A percentile compares a stretch with the other conserved stretches of the same genome.
Conservation (phyloP, 768 basidiomycete genomes). For the Trametes cinnabarina region DNA sequence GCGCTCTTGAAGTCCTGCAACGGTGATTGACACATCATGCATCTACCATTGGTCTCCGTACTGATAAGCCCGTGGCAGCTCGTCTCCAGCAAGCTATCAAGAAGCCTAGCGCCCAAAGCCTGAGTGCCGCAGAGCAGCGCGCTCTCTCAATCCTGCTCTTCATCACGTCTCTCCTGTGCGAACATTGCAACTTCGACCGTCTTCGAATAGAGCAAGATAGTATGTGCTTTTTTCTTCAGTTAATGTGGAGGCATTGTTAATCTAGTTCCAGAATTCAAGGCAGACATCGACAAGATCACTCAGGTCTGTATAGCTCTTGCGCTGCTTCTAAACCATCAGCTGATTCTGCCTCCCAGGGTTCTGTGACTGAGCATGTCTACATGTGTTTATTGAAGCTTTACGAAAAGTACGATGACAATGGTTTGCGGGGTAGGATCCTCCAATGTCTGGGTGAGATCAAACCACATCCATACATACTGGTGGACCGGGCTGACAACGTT, state of each 20-base stretch:
- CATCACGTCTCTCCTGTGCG: conserved; percentile 81
- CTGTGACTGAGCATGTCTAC: conserved; percentile 85
- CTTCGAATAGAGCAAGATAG: conserved; percentile 61
- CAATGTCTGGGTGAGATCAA: conserved; percentile 87
- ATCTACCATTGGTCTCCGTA: too few species aligned
- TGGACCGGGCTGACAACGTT: neutral
- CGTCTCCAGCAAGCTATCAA: conserved; percentile 60
- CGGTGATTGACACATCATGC: conserved; percentile 44
- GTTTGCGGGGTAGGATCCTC: conserved; percentile 68
- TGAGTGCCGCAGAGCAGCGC: conserved; percentile 49
- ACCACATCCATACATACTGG: neutral
- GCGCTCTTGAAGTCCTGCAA: conserved; percentile 85
- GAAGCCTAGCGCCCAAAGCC: conserved; percentile 39
- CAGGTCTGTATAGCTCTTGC: conserved; percentile 36
- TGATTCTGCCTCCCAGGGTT: conserved; percentile 40
- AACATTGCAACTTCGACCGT: conserved; percentile 85
- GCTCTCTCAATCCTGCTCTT: conserved; percentile 71
- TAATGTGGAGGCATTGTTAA: neutral
- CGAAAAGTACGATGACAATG: conserved; percentile 55
- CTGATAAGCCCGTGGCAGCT: conserved; percentile 33
- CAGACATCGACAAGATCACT: conserved; percentile 58
- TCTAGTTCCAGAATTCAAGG: conserved; percentile 44
- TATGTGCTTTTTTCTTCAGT: conserved; percentile 34
- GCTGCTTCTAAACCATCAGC: neutral
- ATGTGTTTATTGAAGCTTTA: conserved; percentile 68